Conservation (phyloP, 768 basidiomycete genomes). For the Fomitopsis pulvina region DNA sequence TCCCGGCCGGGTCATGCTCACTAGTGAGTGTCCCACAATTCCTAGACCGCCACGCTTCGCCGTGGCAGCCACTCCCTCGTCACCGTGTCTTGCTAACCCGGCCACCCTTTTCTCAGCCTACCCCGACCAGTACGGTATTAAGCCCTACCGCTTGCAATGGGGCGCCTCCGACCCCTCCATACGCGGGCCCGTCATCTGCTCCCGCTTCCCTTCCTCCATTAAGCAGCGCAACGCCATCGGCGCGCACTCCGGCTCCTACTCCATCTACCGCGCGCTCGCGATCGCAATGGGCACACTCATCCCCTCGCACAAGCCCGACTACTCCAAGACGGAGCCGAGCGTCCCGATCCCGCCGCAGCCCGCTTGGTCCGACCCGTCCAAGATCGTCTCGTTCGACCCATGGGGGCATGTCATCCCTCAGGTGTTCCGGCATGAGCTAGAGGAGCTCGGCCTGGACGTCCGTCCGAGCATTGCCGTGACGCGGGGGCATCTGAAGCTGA, state of each 20-base stretch:
- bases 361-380: slow-evolving; percentile 65
- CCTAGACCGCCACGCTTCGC: neutral
- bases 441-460: slow-evolving; percentile 69
- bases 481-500: slow-evolving; percentile 89
- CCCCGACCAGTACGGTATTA: slow-evolving; percentile 88
- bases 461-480: slow-evolving; percentile 93
- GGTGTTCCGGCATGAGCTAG: slow-evolving; percentile 56
- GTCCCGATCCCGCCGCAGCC: slow-evolving; percentile 72
- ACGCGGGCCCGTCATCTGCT: slow-evolving; percentile 87
- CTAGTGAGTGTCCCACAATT: slow-evolving; percentile 49
- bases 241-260: slow-evolving; percentile 90
- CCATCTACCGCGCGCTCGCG: slow-evolving; percentile 88
- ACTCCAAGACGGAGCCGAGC: slow-evolving; percentile 77
- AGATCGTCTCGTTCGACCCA: slow-evolving; percentile 92
- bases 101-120: slow-evolving; percentile 43
- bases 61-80: no score
- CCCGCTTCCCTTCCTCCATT: slow-evolving; percentile 75
- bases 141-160: slow-evolving; percentile 77
- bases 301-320: slow-evolving; percentile 79
- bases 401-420: slow-evolving; percentile 85
- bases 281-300: slow-evolving; percentile 85
- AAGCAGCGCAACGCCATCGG: slow-evolving; percentile 92
- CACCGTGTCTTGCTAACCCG: no score
- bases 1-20: slow-evolving; percentile 75
- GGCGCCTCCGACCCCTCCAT: slow-evolving; percentile 55